Percentiles rank a stretch among this genome's conserved stretches.
These are phyloP conservation scores for Aspergillus ellipticus DNA, from an alignment of 495 filamentous ascomycete species.

Conservation along the genomic window DNA sequence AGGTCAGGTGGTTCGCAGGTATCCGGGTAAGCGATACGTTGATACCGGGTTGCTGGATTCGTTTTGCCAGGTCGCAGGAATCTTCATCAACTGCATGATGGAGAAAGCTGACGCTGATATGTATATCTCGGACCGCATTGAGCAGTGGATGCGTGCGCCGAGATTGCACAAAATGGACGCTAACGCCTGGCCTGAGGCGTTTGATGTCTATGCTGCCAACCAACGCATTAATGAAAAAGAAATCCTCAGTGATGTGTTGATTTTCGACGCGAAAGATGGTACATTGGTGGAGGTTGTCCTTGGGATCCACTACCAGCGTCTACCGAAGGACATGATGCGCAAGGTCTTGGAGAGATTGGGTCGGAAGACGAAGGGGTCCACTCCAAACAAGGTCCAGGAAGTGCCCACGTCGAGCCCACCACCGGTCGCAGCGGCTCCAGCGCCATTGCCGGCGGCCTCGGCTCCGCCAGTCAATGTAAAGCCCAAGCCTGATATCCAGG, in stretches of 20 bases:
- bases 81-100: slow-evolving; percentile 49
- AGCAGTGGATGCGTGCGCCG: slow-evolving; percentile 24
- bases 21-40: slow-evolving; percentile 33
- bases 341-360: slow-evolving; percentile 22
- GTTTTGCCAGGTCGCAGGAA: slow-evolving; percentile 48
- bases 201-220: background rate
- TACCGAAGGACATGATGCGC: slow-evolving; percentile 39
- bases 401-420: background rate
- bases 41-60: slow-evolving; percentile 28
- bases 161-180: too few relatives aligned
- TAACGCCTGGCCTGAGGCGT: too few relatives aligned
- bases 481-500: background rate
- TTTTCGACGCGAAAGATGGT: slow-evolving; percentile 40
- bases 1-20: slow-evolving; percentile 36
- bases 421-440: background rate
- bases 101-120: slow-evolving; percentile 41
- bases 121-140: background rate
- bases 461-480: background rate
- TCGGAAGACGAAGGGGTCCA: too few relatives aligned
- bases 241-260: slow-evolving; percentile 52
- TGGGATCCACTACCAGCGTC: slow-evolving; percentile 39
- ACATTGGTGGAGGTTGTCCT: slow-evolving; percentile 41
- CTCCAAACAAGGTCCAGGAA: background rate
- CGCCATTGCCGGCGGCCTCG: background rate
- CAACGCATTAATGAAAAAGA: too few relatives aligned